Conservation (phyloP, 495 filamentous ascomycete genomes). For the Aspergillus homomorphus region DNA sequence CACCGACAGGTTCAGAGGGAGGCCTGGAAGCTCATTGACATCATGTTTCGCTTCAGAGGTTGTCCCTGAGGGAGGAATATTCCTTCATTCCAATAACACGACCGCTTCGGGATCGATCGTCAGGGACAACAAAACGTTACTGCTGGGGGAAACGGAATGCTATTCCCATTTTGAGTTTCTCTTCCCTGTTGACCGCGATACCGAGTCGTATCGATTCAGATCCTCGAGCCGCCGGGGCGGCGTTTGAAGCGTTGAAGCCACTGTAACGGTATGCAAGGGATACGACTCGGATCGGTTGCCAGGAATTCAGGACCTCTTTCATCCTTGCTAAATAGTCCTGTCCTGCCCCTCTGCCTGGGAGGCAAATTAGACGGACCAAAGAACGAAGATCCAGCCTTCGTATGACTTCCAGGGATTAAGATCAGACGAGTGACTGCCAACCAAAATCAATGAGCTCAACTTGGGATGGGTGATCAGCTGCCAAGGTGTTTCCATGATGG, state of each 20-base stretch:
- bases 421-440: background rate
- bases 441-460: background rate
- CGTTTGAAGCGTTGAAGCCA: too few species aligned
- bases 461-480: background rate
- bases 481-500: background rate
- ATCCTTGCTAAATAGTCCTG: background rate
- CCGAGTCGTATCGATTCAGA: too few species aligned
- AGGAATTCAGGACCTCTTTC: slow-evolving; percentile 8
- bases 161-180: background rate
- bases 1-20: background rate
- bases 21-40: background rate
- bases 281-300: background rate
- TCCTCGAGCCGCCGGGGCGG: too few species aligned
- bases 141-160: background rate
- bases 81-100: background rate
- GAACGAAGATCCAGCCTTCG: background rate
- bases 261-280: slow-evolving; percentile 7
- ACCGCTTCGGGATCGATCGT: background rate
- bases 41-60: background rate
- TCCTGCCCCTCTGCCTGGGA: background rate
- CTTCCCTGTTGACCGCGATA: background rate
- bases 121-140: background rate
- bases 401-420: background rate
- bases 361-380: background rate
- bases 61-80: background rate